A percentile compares a stretch with the other conserved stretches of the same genome.
These are phyloP conservation scores for Lecanosticta acicola DNA, from an alignment of 2,329 filamentous ascomycete species.

Conservation along the genomic window DNA sequence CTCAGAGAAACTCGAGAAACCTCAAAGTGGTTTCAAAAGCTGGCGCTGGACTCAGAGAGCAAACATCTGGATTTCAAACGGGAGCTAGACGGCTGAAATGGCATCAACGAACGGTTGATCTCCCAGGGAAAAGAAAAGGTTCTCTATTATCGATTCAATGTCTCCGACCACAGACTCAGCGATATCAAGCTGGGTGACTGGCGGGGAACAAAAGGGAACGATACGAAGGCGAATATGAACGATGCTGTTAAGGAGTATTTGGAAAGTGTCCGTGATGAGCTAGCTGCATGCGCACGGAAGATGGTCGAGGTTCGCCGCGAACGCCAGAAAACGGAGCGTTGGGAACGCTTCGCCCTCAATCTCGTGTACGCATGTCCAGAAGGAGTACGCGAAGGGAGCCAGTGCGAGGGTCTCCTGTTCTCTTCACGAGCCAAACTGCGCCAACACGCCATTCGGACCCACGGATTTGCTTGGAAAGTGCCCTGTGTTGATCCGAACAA, in stretches of 20 bases:
- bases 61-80: slow-evolving; percentile 6
- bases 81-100: no score
- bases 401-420: slow-evolving; percentile 2
- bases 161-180: slow-evolving; percentile 2
- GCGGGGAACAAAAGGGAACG: slow-evolving; percentile 2
- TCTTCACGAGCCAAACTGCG: slow-evolving; percentile 1
- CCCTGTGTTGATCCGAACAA: neutral
- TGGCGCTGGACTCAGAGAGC: slow-evolving; percentile 8
- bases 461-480: slow-evolving; percentile 5
- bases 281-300: slow-evolving; percentile 6
- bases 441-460: slow-evolving; percentile 1
- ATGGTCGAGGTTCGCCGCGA: slow-evolving; percentile 5
- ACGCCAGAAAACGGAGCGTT: slow-evolving; percentile 11
- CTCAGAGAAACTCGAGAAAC: neutral
- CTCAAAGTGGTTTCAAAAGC: slow-evolving; percentile 1
- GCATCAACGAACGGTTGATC: slow-evolving; percentile 1
- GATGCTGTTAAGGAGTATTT: slow-evolving; percentile 5
- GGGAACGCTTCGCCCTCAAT: slow-evolving; percentile 14
- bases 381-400: neutral
- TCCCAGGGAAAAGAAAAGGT: neutral
- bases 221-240: slow-evolving; percentile 10
- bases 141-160: slow-evolving; percentile 14
- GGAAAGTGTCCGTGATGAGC: neutral
- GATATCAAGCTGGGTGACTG: slow-evolving; percentile 15
- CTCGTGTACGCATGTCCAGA: slow-evolving; percentile 10